phyloP scores from a whole-genome alignment of 768 basidiomycete genomes.

The Pleurotus citrinopileatus region DNA sequence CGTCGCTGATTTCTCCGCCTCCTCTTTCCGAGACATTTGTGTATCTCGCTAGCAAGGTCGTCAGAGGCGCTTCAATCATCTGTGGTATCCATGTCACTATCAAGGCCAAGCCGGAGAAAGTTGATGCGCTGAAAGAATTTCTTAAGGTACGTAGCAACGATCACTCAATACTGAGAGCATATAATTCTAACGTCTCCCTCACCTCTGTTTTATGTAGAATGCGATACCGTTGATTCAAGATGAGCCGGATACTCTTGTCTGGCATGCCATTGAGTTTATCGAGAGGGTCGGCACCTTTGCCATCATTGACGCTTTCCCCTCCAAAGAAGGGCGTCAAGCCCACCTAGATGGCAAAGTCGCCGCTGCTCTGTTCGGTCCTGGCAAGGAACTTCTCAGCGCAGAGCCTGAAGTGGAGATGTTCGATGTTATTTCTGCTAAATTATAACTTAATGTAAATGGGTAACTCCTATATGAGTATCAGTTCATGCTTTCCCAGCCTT shows the following conservation, averaged over 20 bases:
- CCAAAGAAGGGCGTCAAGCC: slow-evolving; percentile 26
- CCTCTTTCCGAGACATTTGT: slow-evolving; percentile 25
- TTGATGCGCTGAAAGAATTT: slow-evolving; percentile 31
- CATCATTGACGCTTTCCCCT: slow-evolving; percentile 34
- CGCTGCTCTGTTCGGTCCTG: slow-evolving; percentile 28
- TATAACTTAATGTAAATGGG: slow-evolving; percentile 21
- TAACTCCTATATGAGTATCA: too few relatives aligned
- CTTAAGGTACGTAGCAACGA: slow-evolving; percentile 24
- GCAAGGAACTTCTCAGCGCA: slow-evolving; percentile 25
- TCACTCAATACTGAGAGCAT: slow-evolving; percentile 30
- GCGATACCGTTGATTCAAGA: slow-evolving; percentile 30
- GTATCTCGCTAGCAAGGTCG: slow-evolving; percentile 27
- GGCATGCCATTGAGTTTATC: slow-evolving; percentile 36
- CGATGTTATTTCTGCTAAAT: slow-evolving; percentile 32
- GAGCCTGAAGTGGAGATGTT: slow-evolving; percentile 27
- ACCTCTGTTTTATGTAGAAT: too few relatives aligned
- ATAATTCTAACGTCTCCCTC: too few relatives aligned
- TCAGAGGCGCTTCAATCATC: slow-evolving; percentile 5
- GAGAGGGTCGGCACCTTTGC: slow-evolving; percentile 30
- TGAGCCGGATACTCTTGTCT: slow-evolving; percentile 29
- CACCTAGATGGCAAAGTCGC: slow-evolving; percentile 34
- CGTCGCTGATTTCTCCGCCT: slow-evolving; percentile 24
- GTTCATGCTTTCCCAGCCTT: too few relatives aligned
- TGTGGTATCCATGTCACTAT: slow-evolving; percentile 18
- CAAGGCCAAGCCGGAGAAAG: slow-evolving; percentile 32